phyloP scores from a whole-genome alignment of 2,329 filamentous ascomycete species.

The Alternaria alternata region DNA sequence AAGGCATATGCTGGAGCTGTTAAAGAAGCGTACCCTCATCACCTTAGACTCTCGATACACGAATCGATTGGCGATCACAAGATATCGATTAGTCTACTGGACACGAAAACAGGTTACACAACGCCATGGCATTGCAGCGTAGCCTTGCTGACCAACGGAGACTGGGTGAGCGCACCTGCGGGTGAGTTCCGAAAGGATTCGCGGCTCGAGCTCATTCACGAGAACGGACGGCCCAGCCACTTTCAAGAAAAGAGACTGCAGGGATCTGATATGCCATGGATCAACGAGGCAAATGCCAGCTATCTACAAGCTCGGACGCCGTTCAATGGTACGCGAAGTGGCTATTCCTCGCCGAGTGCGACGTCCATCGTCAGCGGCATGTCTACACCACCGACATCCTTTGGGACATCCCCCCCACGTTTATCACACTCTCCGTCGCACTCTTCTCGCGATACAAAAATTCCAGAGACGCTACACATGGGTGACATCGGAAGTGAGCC shows the following conservation, averaged over 20 bases:
- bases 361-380: slow-evolving; percentile 4
- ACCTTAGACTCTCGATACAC: slow-evolving; percentile 42
- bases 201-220: slow-evolving; percentile 26
- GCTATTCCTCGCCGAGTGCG: slow-evolving; percentile 15
- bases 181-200: slow-evolving; percentile 17
- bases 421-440: background rate
- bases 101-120: slow-evolving; percentile 21
- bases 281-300: slow-evolving; percentile 5
- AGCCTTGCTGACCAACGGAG: slow-evolving; percentile 19
- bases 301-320: slow-evolving; percentile 11
- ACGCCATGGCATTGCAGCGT: slow-evolving; percentile 36
- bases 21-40: slow-evolving; percentile 18
- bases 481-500: background rate
- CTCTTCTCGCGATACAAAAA: background rate
- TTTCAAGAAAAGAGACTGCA: slow-evolving; percentile 27
- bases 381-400: slow-evolving; percentile 10
- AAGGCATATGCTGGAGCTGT: slow-evolving; percentile 32
- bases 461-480: background rate
- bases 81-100: slow-evolving; percentile 26
- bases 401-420: background rate
- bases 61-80: slow-evolving; percentile 37
- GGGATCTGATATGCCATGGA: slow-evolving; percentile 6
- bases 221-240: slow-evolving; percentile 28
- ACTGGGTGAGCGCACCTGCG: slow-evolving; percentile 14
- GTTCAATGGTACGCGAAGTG: slow-evolving; percentile 7